phyloP scores from a whole-genome alignment of 441 rosid species.

The Populus hybrid region DNA sequence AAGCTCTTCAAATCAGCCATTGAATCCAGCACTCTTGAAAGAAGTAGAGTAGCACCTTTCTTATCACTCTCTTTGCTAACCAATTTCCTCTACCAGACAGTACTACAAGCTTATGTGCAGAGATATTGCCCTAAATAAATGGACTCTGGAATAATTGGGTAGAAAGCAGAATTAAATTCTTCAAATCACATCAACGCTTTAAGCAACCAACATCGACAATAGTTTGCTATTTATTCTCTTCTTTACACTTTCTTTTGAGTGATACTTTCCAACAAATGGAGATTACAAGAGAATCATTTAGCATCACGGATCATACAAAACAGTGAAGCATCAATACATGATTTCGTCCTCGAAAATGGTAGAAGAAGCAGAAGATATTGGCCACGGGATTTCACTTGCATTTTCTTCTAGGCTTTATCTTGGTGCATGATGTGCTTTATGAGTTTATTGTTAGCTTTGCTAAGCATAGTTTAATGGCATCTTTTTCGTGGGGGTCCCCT shows the following conservation, averaged over 20 bases:
- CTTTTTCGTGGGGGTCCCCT: constrained; percentile 22
- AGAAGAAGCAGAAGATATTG: neutral
- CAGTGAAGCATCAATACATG: constrained; percentile 27
- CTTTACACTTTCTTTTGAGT: constrained; percentile 32
- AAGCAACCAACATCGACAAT: constrained; percentile 38
- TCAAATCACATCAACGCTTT: constrained; percentile 42
- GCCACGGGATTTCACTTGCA: constrained; percentile 20
- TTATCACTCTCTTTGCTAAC: neutral
- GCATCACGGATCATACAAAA: constrained; percentile 12
- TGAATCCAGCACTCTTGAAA: neutral
- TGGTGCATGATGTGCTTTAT: neutral
- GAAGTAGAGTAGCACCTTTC: neutral
- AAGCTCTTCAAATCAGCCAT: constrained; percentile 33
- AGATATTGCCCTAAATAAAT: constrained; percentile 21
- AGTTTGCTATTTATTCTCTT: constrained; percentile 40
- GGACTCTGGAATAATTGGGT: constrained; percentile 33
- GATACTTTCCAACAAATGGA: constrained; percentile 35
- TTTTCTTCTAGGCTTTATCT: constrained; percentile 5
- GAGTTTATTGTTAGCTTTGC: neutral
- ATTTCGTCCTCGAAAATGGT: constrained; percentile 11
- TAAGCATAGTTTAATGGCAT: constrained; percentile 23
- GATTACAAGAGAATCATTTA: constrained; percentile 23
- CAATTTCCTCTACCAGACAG: constrained; percentile 1
- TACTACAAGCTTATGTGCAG: neutral
- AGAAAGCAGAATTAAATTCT: constrained; percentile 52